Base-by-base conservation (phyloP, 2,329 filamentous ascomycete species). In the Drechslerella coelobrocha region DNA sequence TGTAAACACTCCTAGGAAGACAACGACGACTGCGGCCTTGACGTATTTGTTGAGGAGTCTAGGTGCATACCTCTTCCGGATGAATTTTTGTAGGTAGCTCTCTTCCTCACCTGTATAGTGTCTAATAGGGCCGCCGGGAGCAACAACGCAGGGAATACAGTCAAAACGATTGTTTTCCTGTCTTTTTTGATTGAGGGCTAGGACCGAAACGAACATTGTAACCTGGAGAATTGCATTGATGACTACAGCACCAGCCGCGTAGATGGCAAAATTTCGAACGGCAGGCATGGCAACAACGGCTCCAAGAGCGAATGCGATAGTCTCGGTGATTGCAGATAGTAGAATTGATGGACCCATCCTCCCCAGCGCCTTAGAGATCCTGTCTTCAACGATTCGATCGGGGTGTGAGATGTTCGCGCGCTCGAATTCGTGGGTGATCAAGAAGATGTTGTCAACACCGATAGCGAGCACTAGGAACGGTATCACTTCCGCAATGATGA, bases 401-500 rank as follows among this genome's bases (percentile, higher is more conserved):
- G 92, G 91, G 76, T 96, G 90, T 78, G 89, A 96, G 75, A 92
- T 81, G 76, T 99, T 99, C 77, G 97, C 90, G 27, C 94, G 86
- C 78, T 99, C 94, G 68, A 99, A 96, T 79, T 99, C 94, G 79
- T 99, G 94, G 0, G 99, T 94, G 68, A 99, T 96, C 61, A 99
- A 82, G 81, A 99, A 99, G 76, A 99, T 97, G 77, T 99, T 99
- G 83, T 99, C 94, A 1, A 99, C 95, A 48, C 94, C 94, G 26
- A 99, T 92, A 10, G 94, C 94, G 19, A 99, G 82, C 8, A 99
- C 93, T 73, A 99, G 88, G 79, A 99, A 99, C 0, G 94, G 94
- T 73, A 99, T 99, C 72, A 99, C 94, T 78, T 99, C 94, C 2
- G 95, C 93, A 72, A 99, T 99, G 76, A 99, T 99, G 74, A 99